phyloP scores from a whole-genome alignment of 164 flowering plant species.

The Kingdonia uniflora region DNA sequence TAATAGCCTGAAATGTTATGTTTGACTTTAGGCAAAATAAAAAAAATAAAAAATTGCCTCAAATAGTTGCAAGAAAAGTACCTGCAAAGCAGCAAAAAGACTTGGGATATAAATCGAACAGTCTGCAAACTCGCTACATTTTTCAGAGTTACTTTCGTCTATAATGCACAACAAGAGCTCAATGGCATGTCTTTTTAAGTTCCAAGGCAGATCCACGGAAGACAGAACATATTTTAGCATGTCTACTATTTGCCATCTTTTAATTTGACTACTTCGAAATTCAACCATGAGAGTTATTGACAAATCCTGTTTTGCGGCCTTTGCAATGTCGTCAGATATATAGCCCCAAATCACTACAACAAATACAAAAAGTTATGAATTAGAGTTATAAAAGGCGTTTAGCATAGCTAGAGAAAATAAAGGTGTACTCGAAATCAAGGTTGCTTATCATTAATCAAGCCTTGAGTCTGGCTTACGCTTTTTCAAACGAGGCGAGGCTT shows the following conservation, averaged over 20 bases:
- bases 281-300: conserved; percentile 28
- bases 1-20: conserved; percentile 47
- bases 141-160: conserved; percentile 21
- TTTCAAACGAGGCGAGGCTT: too few species aligned
- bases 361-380: conserved; percentile 10
- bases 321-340: conserved; percentile 41
- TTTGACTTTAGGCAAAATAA: conserved; percentile 7
- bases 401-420: too few species aligned
- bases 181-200: conserved; percentile 50
- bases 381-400: not conserved
- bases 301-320: conserved; percentile 45
- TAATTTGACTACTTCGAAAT: conserved; percentile 35
- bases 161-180: conserved; percentile 46
- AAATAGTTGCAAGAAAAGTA: conserved; percentile 8
- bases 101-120: conserved; percentile 36
- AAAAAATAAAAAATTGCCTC: not conserved
- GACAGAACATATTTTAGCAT: conserved; percentile 51
- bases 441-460: too few species aligned
- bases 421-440: too few species aligned
- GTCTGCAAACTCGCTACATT: conserved; percentile 23
- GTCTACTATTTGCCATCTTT: conserved; percentile 73
- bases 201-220: conserved; percentile 43
- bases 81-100: conserved; percentile 64
- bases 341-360: conserved; percentile 74
- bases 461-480: too few species aligned